phyloP scores from a whole-genome alignment of 148 eudicot genomes.

The Euryodendron excelsum region DNA sequence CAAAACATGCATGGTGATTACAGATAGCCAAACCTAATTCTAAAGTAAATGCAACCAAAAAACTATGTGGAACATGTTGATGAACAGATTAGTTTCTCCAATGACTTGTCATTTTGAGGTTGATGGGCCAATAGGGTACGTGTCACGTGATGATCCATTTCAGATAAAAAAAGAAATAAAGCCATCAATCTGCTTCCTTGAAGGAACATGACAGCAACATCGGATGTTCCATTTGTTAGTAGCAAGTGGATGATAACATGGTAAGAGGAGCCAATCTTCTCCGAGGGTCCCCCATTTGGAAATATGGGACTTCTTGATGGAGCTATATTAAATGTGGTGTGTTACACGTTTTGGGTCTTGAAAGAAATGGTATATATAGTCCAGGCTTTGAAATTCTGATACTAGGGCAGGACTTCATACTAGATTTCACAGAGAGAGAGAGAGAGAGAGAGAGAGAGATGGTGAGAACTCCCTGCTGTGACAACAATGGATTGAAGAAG shows the following conservation, averaged over 20 bases:
- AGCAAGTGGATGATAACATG: background rate
- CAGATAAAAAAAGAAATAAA: too few relatives aligned
- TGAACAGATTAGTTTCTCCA: background rate
- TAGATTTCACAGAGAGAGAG: background rate
- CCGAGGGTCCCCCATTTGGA: background rate
- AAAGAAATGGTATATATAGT: background rate
- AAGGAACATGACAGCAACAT: background rate
- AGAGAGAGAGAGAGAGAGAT: constrained; percentile 12
- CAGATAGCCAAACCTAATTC: too few relatives aligned
- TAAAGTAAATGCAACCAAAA: too few relatives aligned
- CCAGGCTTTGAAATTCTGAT: background rate
- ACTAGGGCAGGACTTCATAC: background rate
- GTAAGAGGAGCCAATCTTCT: background rate
- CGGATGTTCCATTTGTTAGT: background rate
- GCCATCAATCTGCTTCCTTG: background rate
- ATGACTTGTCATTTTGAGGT: background rate
- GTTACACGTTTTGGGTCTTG: constrained; percentile 14
- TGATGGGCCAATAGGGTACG: background rate
- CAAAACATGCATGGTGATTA: too few relatives aligned
- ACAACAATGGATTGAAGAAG: constrained; percentile 22
- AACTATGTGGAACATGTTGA: background rate
- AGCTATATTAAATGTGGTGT: background rate
- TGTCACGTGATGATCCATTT: background rate
- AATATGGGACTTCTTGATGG: background rate
- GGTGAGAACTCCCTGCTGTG: constrained; percentile 23